Conservation (phyloP, 2,329 filamentous ascomycete species). For the Pestalotiopsis sp. region DNA sequence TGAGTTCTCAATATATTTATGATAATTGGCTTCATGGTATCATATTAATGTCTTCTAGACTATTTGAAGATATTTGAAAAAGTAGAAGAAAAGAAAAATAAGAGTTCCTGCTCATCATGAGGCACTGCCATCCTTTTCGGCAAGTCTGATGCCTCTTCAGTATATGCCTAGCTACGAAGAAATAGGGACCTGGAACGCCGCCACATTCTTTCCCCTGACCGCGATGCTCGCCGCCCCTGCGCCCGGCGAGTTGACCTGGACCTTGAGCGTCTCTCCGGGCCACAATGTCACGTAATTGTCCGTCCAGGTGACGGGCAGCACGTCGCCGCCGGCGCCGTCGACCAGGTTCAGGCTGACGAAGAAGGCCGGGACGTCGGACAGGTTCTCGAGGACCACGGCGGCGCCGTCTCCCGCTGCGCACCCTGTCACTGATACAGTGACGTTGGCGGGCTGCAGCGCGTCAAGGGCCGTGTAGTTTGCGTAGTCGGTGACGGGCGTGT, state of each 20-base stretch:
- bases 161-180: too few species aligned
- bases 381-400: conserved; percentile 52
- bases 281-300: conserved; percentile 67
- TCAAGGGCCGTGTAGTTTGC: conserved; percentile 50
- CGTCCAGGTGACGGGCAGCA: conserved; percentile 57
- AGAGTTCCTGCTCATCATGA: neutral
- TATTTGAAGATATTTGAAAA: neutral
- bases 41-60: neutral
- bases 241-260: conserved; percentile 32
- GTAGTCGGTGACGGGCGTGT: conserved; percentile 57
- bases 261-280: conserved; percentile 52
- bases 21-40: neutral
- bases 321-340: conserved; percentile 43
- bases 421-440: conserved; percentile 12
- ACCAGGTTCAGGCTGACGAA: conserved; percentile 58
- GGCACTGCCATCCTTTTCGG: neutral
- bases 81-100: neutral
- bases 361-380: conserved; percentile 54
- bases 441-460: conserved; percentile 33
- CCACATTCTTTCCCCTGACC: conserved; percentile 1
- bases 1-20: too few species aligned
- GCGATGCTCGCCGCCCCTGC: neutral
- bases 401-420: conserved; percentile 14
- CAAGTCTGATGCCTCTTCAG: too few species aligned
- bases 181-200: neutral